These are phyloP conservation scores for Pichia deserticola DNA, from an alignment of 805 yeast genomes.

Conservation along the genomic window DNA sequence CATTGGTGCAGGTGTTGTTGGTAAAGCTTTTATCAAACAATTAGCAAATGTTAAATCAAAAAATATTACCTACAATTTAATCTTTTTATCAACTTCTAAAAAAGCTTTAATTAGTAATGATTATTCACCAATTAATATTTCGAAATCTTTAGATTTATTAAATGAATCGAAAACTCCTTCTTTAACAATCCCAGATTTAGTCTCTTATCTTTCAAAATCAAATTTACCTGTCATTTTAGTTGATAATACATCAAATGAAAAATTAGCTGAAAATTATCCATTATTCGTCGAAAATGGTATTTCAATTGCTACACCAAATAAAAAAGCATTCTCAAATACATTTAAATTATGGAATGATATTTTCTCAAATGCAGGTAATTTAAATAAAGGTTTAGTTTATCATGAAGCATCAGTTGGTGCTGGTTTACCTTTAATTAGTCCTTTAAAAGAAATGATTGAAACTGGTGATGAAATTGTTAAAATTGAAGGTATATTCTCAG, in stretches of 20 bases:
- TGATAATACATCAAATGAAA: constrained; percentile 87
- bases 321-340: constrained; percentile 88
- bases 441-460: constrained; percentile 77
- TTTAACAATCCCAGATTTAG: constrained; percentile 50
- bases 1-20: constrained; percentile 92
- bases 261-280: constrained; percentile 73
- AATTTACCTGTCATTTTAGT: constrained; percentile 74
- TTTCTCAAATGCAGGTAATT: constrained; percentile 45
- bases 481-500: constrained; percentile 95
- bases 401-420: constrained; percentile 99
- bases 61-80: constrained; percentile 59
- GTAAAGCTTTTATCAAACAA: constrained; percentile 84
- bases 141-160: constrained; percentile 47
- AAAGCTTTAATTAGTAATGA: constrained; percentile 63
- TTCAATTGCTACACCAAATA: constrained; percentile 96
- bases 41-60: constrained; percentile 52
- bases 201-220: constrained; percentile 56
- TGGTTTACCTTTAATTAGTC: constrained; percentile 88
- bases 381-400: constrained; percentile 71
- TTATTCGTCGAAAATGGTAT: constrained; percentile 66
- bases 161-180: constrained; percentile 40
- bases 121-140: constrained; percentile 62
- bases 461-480: constrained; percentile 91
- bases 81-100: constrained; percentile 68
- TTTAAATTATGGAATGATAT: constrained; percentile 70